Conservation (phyloP, 352 stramenopile genomes). For the Phytophthora kernoviae region DNA sequence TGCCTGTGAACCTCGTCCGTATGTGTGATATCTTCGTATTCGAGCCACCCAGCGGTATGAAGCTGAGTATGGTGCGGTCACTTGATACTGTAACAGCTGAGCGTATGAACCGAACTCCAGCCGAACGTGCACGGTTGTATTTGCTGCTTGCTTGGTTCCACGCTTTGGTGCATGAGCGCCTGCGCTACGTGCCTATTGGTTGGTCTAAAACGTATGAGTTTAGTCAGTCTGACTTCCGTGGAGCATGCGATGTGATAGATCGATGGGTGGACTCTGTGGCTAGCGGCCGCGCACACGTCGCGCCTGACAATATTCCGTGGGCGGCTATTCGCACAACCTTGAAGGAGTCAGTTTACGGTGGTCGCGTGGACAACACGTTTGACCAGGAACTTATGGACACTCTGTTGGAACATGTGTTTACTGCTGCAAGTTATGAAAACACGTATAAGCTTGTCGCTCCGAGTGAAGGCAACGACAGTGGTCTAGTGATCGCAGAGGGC, state of each 20-base stretch:
- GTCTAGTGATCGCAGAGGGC: conserved; percentile 85
- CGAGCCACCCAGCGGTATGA: conserved; percentile 97
- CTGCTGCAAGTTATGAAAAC: conserved; percentile 93
- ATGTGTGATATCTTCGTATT: conserved; percentile 98
- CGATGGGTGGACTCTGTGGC: conserved; percentile 93
- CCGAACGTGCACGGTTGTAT: conserved; percentile 94
- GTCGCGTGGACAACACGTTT: conserved; percentile 96
- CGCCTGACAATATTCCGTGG: conserved; percentile 99
- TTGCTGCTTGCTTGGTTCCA: conserved; percentile 98
- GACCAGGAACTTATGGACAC: conserved; percentile 96
- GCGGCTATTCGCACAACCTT: conserved; percentile 96
- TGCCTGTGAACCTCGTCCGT: conserved; percentile 96
- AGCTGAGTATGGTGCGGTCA: conserved; percentile 96
- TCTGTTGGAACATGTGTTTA: conserved; percentile 95
- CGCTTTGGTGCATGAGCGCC: conserved; percentile 97
- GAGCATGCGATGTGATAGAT: conserved; percentile 98
- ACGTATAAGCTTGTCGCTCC: conserved; percentile 69
- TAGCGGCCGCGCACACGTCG: conserved; percentile 84
- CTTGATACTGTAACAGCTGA: conserved; percentile 93
- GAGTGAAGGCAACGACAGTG: conserved; percentile 45
- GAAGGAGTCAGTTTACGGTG: conserved; percentile 97
- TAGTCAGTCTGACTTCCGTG: conserved; percentile 97
- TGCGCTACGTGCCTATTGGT: conserved; percentile 97
- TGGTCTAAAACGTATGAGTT: conserved; percentile 99
- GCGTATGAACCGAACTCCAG: conserved; percentile 89